Percentiles rank a stretch among this genome's conserved stretches.
phyloP scores from a whole-genome alignment of 768 basidiomycete genomes.

The Suillus brevipes region DNA sequence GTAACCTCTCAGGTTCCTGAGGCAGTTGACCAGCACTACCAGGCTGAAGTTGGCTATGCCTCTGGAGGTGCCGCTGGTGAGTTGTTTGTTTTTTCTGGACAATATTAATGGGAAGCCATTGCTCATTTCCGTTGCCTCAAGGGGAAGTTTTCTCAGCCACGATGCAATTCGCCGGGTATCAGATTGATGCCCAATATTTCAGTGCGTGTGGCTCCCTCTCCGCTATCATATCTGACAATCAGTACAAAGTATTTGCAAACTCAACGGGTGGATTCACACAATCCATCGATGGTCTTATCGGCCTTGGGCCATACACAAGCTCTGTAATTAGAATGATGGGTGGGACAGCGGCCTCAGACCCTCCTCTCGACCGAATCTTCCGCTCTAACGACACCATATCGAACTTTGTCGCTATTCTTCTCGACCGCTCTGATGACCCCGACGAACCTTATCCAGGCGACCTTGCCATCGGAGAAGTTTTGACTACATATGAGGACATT shows the following conservation, averaged over 20 bases:
- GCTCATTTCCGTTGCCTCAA: conserved; percentile 13
- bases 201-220: conserved; percentile 10
- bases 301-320: conserved; percentile 63
- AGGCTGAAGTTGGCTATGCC: conserved; percentile 51
- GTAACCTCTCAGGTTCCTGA: conserved; percentile 46
- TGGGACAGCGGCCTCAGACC: conserved; percentile 41
- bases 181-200: conserved; percentile 44
- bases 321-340: conserved; percentile 45
- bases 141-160: conserved; percentile 32
- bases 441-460: conserved; percentile 54
- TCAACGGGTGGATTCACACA: conserved; percentile 6
- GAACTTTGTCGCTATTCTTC: conserved; percentile 62
- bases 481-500: conserved; percentile 50
- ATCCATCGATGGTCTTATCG: conserved; percentile 41
- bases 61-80: conserved; percentile 52
- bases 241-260: conserved; percentile 22
- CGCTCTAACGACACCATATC: conserved; percentile 54
- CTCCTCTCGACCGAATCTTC: conserved; percentile 68
- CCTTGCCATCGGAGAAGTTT: conserved; percentile 60
- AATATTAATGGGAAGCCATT: neutral
- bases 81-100: neutral
- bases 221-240: conserved; percentile 9
- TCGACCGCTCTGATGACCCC: conserved; percentile 60
- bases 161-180: conserved; percentile 39
- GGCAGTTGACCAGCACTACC: conserved; percentile 39